A percentile compares a stretch with the other conserved stretches of the same genome.
Conservation (phyloP, 1,139 yeast species). For the Nakaseomyces glabratus region DNA sequence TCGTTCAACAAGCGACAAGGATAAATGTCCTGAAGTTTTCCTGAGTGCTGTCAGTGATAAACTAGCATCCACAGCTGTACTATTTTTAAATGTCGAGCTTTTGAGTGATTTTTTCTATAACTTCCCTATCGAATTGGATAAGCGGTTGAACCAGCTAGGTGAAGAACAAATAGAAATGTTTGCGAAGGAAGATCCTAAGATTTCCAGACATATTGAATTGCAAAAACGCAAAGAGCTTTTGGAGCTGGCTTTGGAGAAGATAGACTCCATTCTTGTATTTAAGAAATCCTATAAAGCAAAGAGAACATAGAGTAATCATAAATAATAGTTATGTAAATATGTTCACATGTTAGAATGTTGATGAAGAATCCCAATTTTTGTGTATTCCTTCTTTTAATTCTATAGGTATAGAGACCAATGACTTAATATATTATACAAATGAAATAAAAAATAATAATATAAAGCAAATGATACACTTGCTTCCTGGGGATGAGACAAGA, state of each 20-base stretch:
- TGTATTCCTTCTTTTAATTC: too few species aligned
- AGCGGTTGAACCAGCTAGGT: constrained; percentile 54
- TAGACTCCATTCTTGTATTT: constrained; percentile 69
- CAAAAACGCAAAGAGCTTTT: constrained; percentile 87
- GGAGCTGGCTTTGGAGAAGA: constrained; percentile 73
- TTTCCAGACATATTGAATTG: constrained; percentile 80
- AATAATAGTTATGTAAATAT: too few species aligned
- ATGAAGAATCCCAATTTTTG: too few species aligned
- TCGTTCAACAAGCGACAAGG: constrained; percentile 68
- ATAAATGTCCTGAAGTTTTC: constrained; percentile 89
- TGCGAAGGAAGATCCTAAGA: constrained; percentile 92
- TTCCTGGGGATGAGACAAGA: too few species aligned
- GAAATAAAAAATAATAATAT: too few species aligned
- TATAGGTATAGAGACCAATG: too few species aligned
- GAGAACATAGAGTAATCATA: neutral
- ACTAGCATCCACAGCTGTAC: constrained; percentile 82
- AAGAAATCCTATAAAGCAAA: constrained; percentile 28
- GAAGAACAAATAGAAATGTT: constrained; percentile 75
- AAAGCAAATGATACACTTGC: too few species aligned
- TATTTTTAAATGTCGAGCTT: constrained; percentile 87
- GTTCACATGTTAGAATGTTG: too few species aligned
- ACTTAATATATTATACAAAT: too few species aligned
- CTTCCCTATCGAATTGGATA: constrained; percentile 89
- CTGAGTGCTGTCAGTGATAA: constrained; percentile 89
- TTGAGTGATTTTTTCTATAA: constrained; percentile 91